A percentile compares a stretch with the other conserved stretches of the same genome.
These are phyloP conservation scores for Apiospora koreana DNA, from an alignment of 2,329 filamentous ascomycete genomes.

Conservation along the genomic window DNA sequence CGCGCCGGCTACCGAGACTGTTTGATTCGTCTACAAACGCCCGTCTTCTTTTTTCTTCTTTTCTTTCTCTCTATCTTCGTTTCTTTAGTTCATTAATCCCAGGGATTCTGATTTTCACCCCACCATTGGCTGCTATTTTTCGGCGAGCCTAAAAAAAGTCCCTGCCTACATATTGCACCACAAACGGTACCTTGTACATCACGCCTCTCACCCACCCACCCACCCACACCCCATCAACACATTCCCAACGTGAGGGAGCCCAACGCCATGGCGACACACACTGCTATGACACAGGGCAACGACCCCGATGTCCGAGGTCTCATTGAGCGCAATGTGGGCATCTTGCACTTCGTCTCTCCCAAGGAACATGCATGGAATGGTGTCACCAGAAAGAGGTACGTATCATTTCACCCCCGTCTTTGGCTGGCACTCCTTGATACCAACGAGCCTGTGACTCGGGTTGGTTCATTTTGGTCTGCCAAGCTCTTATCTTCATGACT, in stretches of 20 bases:
- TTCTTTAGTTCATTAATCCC: not conserved
- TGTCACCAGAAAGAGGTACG: conserved; percentile 46
- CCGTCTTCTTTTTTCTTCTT: not conserved
- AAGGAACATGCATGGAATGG: conserved; percentile 44
- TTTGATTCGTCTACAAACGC: not conserved
- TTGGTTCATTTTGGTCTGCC: not conserved
- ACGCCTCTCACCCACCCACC: not conserved
- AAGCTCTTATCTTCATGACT: not conserved
- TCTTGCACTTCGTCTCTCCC: conserved; percentile 40
- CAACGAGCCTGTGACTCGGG: not conserved
- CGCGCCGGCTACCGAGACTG: not conserved
- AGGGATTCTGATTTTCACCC: not conserved
- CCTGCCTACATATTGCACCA: not conserved
- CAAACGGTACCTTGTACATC: conserved; percentile 6
- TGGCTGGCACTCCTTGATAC: not conserved
- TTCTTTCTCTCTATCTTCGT: not conserved
- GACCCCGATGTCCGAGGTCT: conserved; percentile 30
- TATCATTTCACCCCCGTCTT: conserved; percentile 1
- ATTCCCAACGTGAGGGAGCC: not conserved
- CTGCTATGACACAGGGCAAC: conserved; percentile 36
- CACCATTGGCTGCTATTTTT: conserved; percentile 4
- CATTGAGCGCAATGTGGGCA: conserved; percentile 39
- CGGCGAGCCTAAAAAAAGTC: not conserved
- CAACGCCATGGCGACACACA: conserved; percentile 34
- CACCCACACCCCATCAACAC: not conserved